A percentile compares a stretch with the other conserved stretches of the same genome.
Conservation (phyloP, 2,329 filamentous ascomycete genomes). For the Clarireedia paspali region DNA sequence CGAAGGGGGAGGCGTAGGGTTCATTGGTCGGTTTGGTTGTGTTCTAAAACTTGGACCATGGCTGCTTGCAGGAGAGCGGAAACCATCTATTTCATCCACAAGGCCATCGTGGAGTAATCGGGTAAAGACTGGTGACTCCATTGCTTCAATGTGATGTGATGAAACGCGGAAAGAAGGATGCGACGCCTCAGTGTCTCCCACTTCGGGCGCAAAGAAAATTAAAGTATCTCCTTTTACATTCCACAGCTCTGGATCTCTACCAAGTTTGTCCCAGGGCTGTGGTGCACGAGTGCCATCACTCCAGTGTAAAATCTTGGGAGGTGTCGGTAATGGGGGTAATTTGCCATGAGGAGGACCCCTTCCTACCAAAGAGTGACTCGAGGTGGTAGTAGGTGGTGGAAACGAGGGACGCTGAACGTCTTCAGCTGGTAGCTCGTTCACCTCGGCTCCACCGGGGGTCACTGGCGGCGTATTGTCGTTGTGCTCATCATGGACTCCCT, state of each 20-base stretch:
- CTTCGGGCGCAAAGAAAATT: slow-evolving; percentile 43
- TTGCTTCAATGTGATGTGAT: slow-evolving; percentile 51
- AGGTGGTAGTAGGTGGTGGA: background rate
- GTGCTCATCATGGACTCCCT: background rate
- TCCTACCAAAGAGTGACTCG: background rate
- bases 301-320: background rate
- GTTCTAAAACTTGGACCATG: background rate
- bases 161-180: slow-evolving; percentile 49
- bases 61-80: background rate
- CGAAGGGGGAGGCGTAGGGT: background rate
- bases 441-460: background rate
- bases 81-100: slow-evolving; percentile 41
- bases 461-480: background rate
- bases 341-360: background rate
- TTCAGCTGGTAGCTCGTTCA: background rate
- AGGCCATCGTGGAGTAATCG: slow-evolving; percentile 46
- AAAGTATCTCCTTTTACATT: slow-evolving; percentile 53
- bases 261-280: background rate
- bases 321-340: background rate
- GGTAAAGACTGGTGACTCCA: slow-evolving; percentile 46
- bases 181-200: slow-evolving; percentile 30
- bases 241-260: slow-evolving; percentile 32
- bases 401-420: background rate
- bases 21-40: background rate
- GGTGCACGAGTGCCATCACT: background rate